Percentiles rank a stretch among this genome's conserved stretches.
phyloP scores from a whole-genome alignment of 2,329 filamentous ascomycete genomes.

The Herpotrichia juniperi region DNA sequence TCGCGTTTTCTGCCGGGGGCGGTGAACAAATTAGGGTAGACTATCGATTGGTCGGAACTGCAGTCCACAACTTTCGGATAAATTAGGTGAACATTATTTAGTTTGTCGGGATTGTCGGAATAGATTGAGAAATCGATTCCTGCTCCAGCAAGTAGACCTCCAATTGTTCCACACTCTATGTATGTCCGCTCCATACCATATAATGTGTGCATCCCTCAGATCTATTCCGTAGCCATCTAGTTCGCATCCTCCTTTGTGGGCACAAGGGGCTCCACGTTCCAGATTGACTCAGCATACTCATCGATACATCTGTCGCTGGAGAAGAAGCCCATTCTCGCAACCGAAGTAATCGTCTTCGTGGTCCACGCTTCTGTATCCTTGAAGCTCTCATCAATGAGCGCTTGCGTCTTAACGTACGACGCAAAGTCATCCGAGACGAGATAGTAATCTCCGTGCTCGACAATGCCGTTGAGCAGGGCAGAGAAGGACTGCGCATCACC shows the following conservation, averaged over 20 bases:
- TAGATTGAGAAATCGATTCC: not conserved
- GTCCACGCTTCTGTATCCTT: conserved; percentile 92
- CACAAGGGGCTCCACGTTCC: conserved; percentile 87
- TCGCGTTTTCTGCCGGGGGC: conserved; percentile 4
- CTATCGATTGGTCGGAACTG: not conserved
- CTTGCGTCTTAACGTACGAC: conserved; percentile 90
- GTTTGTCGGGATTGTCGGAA: not conserved
- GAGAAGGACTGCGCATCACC: conserved; percentile 79
- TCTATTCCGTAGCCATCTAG: not conserved
- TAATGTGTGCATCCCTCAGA: not conserved
- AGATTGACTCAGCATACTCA: conserved; percentile 96
- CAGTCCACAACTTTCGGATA: no score
- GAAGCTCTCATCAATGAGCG: conserved; percentile 89
- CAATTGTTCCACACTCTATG: not conserved
- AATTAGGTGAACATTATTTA: not conserved
- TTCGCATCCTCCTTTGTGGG: conserved; percentile 45
- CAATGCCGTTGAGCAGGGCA: conserved; percentile 83
- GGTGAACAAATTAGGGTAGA: not conserved
- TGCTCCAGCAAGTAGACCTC: not conserved
- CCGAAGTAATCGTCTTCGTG: conserved; percentile 85
- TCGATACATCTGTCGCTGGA: conserved; percentile 93
- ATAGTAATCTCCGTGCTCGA: conserved; percentile 96
- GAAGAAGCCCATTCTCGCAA: conserved; percentile 97
- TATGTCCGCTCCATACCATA: not conserved
- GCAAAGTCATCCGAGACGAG: conserved; percentile 97